Percentiles rank a stretch among this genome's conserved stretches.
These are phyloP conservation scores for Nigrospora sphaerica DNA, from an alignment of 2,329 filamentous ascomycete species.

Conservation along the genomic window DNA sequence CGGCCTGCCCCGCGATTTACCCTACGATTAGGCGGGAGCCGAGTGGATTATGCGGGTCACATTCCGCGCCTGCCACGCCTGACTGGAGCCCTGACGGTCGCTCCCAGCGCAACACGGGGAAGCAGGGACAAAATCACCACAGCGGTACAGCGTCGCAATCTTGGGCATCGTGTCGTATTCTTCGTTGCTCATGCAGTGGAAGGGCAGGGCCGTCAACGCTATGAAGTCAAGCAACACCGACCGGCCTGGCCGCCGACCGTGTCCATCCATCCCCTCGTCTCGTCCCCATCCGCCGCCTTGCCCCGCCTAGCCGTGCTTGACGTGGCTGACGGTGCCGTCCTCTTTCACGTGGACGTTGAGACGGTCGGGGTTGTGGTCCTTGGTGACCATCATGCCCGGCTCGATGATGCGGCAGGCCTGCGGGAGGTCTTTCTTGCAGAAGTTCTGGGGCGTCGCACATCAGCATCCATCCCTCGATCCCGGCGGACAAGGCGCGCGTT, in stretches of 20 bases:
- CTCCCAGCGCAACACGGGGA: too few species aligned
- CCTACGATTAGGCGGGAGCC: too few species aligned
- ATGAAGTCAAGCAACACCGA: not conserved
- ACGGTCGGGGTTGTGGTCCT: slow-evolving; percentile 45
- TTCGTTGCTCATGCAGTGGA: not conserved
- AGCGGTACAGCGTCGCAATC: too few species aligned
- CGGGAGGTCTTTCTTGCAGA: slow-evolving; percentile 54
- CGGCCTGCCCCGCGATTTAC: too few species aligned
- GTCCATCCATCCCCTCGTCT: not conserved
- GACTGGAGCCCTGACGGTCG: too few species aligned
- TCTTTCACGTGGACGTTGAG: slow-evolving; percentile 55
- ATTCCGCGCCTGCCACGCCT: too few species aligned
- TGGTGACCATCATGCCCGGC: slow-evolving; percentile 51
- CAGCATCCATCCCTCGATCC: slow-evolving; percentile 1
- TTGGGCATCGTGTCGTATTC: not conserved
- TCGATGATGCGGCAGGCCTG: slow-evolving; percentile 47
- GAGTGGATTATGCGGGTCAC: too few species aligned
- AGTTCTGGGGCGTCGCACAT: slow-evolving; percentile 33
- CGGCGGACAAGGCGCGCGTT: too few species aligned
- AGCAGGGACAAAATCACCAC: too few species aligned
- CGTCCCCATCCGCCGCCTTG: not conserved
- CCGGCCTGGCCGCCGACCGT: too few species aligned
- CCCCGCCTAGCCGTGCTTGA: slow-evolving; percentile 42
- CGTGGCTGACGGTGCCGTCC: slow-evolving; percentile 53
- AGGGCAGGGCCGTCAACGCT: not conserved